Conservation (phyloP, 2,329 filamentous ascomycete genomes). For the Trichoderma aggressivum region DNA sequence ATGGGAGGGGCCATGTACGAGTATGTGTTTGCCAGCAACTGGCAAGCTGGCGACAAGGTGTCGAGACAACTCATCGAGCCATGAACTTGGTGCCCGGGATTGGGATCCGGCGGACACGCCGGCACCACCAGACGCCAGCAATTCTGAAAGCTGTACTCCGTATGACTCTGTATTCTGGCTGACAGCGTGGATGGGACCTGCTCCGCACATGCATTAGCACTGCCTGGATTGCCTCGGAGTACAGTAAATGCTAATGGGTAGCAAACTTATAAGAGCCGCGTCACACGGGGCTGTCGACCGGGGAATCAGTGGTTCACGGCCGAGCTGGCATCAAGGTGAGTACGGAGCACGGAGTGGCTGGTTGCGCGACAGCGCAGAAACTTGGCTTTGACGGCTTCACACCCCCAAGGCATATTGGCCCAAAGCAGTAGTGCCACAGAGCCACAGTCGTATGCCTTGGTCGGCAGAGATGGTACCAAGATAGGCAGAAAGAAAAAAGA, state of each 20-base stretch:
- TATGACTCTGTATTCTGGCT: constrained; percentile 9
- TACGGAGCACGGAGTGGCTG: not conserved
- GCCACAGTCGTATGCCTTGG: not conserved
- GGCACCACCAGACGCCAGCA: not conserved
- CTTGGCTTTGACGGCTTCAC: not conserved
- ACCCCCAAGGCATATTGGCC: not conserved
- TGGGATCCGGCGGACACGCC: constrained; percentile 7
- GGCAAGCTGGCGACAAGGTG: constrained; percentile 11
- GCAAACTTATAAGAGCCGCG: constrained; percentile 17
- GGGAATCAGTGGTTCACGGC: constrained; percentile 4
- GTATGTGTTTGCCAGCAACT: constrained; percentile 17
- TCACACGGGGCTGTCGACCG: constrained; percentile 6
- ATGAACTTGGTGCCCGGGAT: constrained; percentile 5
- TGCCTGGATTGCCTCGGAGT: not conserved
- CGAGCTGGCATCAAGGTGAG: not conserved
- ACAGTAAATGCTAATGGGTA: not conserved
- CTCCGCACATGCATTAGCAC: constrained; percentile 17
- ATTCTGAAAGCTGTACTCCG: not conserved
- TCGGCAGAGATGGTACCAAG: not conserved
- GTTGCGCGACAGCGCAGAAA: not conserved
- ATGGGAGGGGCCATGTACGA: constrained; percentile 6
- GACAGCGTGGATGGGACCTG: constrained; percentile 11
- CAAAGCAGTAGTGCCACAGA: not conserved
- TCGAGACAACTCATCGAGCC: constrained; percentile 19
- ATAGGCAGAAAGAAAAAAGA: not conserved